These are phyloP conservation scores for Blastobotrys raffinosifermentans DNA, from an alignment of 1,139 yeast genomes.

Conservation along the genomic window DNA sequence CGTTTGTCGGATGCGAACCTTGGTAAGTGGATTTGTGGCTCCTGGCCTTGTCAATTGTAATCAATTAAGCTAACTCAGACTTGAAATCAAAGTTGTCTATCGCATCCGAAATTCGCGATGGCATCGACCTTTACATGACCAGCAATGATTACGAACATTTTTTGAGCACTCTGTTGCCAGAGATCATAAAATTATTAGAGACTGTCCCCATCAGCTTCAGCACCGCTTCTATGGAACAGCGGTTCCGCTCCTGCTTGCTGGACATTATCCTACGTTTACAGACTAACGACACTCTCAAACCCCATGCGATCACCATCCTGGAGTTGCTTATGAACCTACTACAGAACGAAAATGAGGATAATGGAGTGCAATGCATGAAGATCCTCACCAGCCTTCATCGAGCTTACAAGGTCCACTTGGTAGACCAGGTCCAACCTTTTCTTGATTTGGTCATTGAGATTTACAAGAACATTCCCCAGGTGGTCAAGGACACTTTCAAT, in stretches of 20 bases:
- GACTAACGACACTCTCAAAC: conserved; percentile 76
- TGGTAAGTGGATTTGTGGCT: conserved; percentile 21
- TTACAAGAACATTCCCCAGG: conserved; percentile 72
- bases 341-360: conserved; percentile 84
- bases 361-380: conserved; percentile 88
- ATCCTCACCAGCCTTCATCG: conserved; percentile 85
- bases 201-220: conserved; percentile 66
- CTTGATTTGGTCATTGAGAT: conserved; percentile 69
- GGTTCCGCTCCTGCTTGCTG: conserved; percentile 65
- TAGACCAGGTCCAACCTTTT: conserved; percentile 73
- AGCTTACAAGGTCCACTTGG: conserved; percentile 63
- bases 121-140: conserved; percentile 76
- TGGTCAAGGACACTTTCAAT: conserved; percentile 61
- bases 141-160: conserved; percentile 63
- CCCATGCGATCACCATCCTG: conserved; percentile 58
- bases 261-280: conserved; percentile 80
- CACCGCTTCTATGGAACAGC: conserved; percentile 29
- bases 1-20: conserved; percentile 46
- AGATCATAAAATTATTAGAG: conserved; percentile 42
- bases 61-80: conserved; percentile 35
- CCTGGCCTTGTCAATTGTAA: neutral
- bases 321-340: conserved; percentile 57
- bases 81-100: conserved; percentile 56
- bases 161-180: conserved; percentile 30
- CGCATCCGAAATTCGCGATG: conserved; percentile 77